Evolutionary conservation across 208 protist genomes (phyloP), one percentile per base, ranked within the genome.

Genomic region (Jaenimonas drosophilae): DNA sequence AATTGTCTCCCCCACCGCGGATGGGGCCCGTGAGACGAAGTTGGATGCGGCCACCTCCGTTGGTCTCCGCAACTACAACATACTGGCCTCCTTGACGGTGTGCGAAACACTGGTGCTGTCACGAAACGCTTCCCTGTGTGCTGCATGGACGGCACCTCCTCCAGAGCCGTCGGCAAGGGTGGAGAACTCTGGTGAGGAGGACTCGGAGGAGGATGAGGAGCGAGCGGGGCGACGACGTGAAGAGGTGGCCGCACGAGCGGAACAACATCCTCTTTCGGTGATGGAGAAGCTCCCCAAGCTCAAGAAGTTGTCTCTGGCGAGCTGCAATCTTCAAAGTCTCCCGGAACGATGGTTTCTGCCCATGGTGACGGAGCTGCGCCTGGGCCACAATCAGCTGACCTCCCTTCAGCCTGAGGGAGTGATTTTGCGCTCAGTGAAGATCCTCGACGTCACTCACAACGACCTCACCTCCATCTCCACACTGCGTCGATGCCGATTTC

Each of bases 381-480:
- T 93, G 2, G 74, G 71, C 33, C 64, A 84, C 29, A 93, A 93
- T 36, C 32, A 43, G 14, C 56, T 93, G 14, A 27, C 26, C 11
- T 82, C 67, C 9, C 62, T 93, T 6, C 62, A 82, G 46, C 85
- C 85, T 14, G 76, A 89, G 20, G 77, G 85, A 24, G 73, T 87
- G 29, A 78, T 93, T 23, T 54, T 84, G 26, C 76, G 78, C 40
- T 93, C 85, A 0, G 37, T 93, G 39, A 72, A 89, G 37, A 83
- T 88, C 28, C 61, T 93, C 7, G 85, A 93, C 49, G 70, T 93
- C 23, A 83, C 72, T 55, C 55, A 77, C 64, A 93, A 89, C 34
- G 27, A 56, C 9, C 51, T 93, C 23, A 27, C 46, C 0, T 49
- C 66, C 9, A 43, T 83, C 6, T 41, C 50, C 11, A 80, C 79